Percentiles rank a stretch among this genome's conserved stretches.
phyloP scores from a whole-genome alignment of 345 rosid genomes.

The Citrus hindsii region DNA sequence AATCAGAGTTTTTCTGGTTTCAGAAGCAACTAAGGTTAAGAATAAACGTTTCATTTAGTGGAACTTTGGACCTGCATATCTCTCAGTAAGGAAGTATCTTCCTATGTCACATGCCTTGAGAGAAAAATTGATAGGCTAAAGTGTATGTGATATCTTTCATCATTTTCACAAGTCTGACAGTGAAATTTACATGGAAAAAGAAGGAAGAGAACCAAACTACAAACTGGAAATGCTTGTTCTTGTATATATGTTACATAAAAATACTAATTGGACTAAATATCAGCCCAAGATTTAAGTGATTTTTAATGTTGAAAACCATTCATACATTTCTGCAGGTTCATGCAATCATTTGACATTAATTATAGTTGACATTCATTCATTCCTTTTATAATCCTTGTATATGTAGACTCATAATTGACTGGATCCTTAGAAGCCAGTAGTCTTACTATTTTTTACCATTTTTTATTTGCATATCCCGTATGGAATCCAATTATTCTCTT shows the following conservation, averaged over 20 bases:
- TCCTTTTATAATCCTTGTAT: background rate
- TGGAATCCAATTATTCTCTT: slow-evolving; percentile 16
- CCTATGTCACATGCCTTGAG: background rate
- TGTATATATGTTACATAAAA: background rate
- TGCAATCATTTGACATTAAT: background rate
- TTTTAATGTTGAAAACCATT: background rate
- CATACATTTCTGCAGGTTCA: background rate
- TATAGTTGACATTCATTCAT: background rate
- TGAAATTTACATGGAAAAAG: background rate
- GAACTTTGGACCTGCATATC: background rate
- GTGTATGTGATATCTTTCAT: background rate
- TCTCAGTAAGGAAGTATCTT: background rate
- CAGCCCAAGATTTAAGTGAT: background rate
- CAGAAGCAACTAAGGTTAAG: slow-evolving; percentile 81
- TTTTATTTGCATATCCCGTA: background rate
- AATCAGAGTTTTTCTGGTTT: slow-evolving; percentile 78
- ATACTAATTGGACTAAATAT: background rate
- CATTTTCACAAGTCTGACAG: background rate
- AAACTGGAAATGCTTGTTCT: background rate
- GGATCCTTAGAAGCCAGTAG: background rate
- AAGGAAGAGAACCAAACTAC: background rate
- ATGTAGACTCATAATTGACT: background rate
- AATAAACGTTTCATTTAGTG: slow-evolving; percentile 1
- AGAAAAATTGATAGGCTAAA: background rate
- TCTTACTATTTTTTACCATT: background rate